phyloP scores from a whole-genome alignment of 2,329 filamentous ascomycete genomes.

The Penicillium olsonii region DNA sequence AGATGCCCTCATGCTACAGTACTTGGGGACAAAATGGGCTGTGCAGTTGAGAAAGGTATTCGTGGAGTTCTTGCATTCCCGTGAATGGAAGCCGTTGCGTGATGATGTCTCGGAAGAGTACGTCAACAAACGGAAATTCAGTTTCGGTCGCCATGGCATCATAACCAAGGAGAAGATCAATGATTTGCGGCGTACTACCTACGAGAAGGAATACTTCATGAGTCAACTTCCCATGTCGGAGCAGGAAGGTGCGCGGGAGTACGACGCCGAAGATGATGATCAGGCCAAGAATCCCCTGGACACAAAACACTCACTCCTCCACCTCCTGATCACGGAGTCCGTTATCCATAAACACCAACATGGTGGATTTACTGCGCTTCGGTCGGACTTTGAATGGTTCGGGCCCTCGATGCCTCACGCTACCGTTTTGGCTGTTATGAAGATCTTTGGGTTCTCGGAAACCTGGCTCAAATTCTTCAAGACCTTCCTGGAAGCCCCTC shows the following conservation, averaged over 20 bases:
- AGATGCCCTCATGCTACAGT: constrained; percentile 57
- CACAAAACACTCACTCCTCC: constrained; percentile 60
- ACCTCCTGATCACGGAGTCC: constrained; percentile 58
- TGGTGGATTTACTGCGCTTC: constrained; percentile 55
- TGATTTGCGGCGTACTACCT: constrained; percentile 37
- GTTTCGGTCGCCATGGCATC: constrained; percentile 31
- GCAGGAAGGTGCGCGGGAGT: constrained; percentile 38
- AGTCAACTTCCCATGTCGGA: constrained; percentile 53
- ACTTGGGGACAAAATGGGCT: constrained; percentile 55
- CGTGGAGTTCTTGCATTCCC: constrained; percentile 34
- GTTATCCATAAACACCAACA: constrained; percentile 52
- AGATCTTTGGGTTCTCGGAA: constrained; percentile 60
- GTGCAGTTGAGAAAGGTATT: constrained; percentile 50
- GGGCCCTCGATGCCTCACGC: constrained; percentile 60
- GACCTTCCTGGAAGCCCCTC: constrained; percentile 59
- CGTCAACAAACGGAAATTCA: constrained; percentile 48
- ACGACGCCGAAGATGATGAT: constrained; percentile 42
- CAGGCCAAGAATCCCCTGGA: constrained; percentile 46
- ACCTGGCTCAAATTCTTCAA: constrained; percentile 62
- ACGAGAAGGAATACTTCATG: constrained; percentile 55
- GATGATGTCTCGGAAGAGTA: constrained; percentile 40
- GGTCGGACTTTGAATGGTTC: constrained; percentile 62
- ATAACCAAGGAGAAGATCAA: constrained; percentile 29
- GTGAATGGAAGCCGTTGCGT: constrained; percentile 45
- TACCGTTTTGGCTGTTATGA: constrained; percentile 59